Evolutionary conservation across 306 rosid genomes (phyloP).

Genomic region (Oxytropis ochrocephala): DNA sequence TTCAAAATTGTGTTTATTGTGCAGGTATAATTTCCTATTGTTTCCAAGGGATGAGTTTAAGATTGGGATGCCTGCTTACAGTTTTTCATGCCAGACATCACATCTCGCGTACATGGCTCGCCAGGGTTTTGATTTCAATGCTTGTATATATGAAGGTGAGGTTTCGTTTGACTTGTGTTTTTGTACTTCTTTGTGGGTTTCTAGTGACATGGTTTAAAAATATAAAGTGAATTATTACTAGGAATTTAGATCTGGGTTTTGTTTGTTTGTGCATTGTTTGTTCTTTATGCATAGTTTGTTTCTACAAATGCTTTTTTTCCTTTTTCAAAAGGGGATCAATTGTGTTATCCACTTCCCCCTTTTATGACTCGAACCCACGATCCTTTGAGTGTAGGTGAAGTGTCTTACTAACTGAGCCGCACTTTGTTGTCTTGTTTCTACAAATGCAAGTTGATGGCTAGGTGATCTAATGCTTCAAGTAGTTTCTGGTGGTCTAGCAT

Average conservation of each 20-base stretch:
- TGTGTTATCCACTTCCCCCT: no score
- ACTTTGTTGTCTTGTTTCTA: no score
- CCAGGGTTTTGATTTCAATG: slow-evolving; percentile 81
- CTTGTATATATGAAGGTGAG: slow-evolving; percentile 75
- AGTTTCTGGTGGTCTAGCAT: no score
- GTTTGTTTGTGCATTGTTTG: neutral
- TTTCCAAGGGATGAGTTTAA: slow-evolving; percentile 84
- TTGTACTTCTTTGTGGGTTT: neutral
- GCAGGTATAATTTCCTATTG: slow-evolving; percentile 76
- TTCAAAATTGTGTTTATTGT: slow-evolving; percentile 13
- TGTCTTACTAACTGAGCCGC: no score
- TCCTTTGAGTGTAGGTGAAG: no score
- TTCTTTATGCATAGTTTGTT: neutral
- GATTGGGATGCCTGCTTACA: slow-evolving; percentile 77
- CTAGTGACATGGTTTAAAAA: neutral
- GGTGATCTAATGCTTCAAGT: no score
- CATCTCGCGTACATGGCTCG: slow-evolving; percentile 65
- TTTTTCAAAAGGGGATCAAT: no score
- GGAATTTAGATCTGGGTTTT: neutral
- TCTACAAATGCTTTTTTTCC: neutral
- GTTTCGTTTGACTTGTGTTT: neutral
- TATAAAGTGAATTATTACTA: neutral
- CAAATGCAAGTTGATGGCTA: neutral
- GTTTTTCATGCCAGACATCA: slow-evolving; percentile 71
- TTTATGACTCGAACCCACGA: no score